A percentile compares a stretch with the other conserved stretches of the same genome.
phyloP scores from a whole-genome alignment of 2,329 filamentous ascomycete species.

The Alternaria alternata region DNA sequence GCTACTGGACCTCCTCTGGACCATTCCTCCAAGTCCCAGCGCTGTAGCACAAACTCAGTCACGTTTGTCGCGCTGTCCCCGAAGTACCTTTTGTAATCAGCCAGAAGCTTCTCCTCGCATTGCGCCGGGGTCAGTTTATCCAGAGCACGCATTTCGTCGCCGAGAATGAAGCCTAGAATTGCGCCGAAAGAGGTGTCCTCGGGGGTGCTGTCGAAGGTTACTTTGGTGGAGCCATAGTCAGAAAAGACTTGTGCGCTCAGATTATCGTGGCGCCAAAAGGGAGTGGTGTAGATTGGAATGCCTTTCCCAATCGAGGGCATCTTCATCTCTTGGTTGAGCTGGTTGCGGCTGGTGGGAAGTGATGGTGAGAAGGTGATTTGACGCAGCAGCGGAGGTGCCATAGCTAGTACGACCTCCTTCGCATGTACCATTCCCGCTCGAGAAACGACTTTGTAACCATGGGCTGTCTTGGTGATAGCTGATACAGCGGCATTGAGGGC shows the following conservation, averaged over 20 bases:
- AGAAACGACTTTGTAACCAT: slow-evolving; percentile 24
- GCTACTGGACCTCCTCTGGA: slow-evolving; percentile 28
- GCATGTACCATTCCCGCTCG: slow-evolving; percentile 42
- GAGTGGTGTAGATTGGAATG: slow-evolving; percentile 56
- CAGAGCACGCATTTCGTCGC: slow-evolving; percentile 27
- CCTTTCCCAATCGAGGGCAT: slow-evolving; percentile 63
- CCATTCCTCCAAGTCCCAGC: slow-evolving; percentile 36
- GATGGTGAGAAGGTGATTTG: slow-evolving; percentile 59
- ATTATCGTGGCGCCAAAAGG: slow-evolving; percentile 57
- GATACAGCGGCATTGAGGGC: slow-evolving; percentile 26
- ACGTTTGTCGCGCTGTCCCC: slow-evolving; percentile 18
- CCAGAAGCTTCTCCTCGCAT: slow-evolving; percentile 12
- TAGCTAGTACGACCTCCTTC: slow-evolving; percentile 58
- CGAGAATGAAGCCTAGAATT: slow-evolving; percentile 34
- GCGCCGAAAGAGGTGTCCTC: slow-evolving; percentile 27
- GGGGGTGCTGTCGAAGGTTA: slow-evolving; percentile 33
- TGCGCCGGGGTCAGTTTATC: slow-evolving; percentile 9
- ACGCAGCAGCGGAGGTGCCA: slow-evolving; percentile 58
- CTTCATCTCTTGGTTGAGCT: slow-evolving; percentile 44
- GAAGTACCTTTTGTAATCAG: slow-evolving; percentile 28
- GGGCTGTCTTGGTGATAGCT: slow-evolving; percentile 20
- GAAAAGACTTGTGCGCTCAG: slow-evolving; percentile 53
- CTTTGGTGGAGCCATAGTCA: slow-evolving; percentile 17
- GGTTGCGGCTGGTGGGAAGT: slow-evolving; percentile 55
- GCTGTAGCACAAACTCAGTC: slow-evolving; percentile 29